phyloP scores from a whole-genome alignment of 495 filamentous ascomycete species.

The Penicillium argentinense region DNA sequence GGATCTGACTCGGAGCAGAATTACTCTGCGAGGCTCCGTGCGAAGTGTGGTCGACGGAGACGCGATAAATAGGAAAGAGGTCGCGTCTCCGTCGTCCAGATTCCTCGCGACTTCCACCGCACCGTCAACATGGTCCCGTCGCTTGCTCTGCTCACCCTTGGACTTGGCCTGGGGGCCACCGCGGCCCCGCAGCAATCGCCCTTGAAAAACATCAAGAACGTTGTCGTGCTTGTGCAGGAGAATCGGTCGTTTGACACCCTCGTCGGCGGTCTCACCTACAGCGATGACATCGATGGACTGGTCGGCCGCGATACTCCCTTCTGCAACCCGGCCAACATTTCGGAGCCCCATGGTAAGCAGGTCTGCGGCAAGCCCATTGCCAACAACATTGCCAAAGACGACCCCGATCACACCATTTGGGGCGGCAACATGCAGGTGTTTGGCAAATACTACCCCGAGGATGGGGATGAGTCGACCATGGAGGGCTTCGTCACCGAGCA shows the following conservation, averaged over 20 bases:
- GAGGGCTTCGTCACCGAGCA: conserved; percentile 51
- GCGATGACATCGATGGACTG: conserved; percentile 31
- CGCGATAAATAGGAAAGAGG: background rate
- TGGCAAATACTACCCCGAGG: conserved; percentile 40
- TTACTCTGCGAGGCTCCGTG: too few species aligned
- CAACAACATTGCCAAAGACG: conserved; percentile 38
- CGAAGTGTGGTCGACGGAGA: too few species aligned
- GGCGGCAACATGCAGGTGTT: conserved; percentile 51
- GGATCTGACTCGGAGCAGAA: too few species aligned
- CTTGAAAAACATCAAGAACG: conserved; percentile 43
- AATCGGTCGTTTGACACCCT: conserved; percentile 47
- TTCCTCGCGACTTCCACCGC: too few species aligned
- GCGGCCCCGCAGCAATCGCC: conserved; percentile 12
- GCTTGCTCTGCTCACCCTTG: conserved; percentile 2
- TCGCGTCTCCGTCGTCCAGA: too few species aligned
- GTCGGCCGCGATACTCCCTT: conserved; percentile 28
- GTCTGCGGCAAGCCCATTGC: conserved; percentile 35
- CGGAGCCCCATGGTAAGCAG: conserved; percentile 29
- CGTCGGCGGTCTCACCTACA: conserved; percentile 40
- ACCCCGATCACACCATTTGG: conserved; percentile 49
- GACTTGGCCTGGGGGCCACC: conserved; percentile 5
- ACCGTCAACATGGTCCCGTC: conserved; percentile 3
- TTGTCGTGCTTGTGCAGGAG: conserved; percentile 45
- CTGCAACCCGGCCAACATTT: conserved; percentile 43
- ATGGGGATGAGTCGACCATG: conserved; percentile 25